Conservation (phyloP, 805 yeast species). For the Tanozyma kutaoensis region DNA sequence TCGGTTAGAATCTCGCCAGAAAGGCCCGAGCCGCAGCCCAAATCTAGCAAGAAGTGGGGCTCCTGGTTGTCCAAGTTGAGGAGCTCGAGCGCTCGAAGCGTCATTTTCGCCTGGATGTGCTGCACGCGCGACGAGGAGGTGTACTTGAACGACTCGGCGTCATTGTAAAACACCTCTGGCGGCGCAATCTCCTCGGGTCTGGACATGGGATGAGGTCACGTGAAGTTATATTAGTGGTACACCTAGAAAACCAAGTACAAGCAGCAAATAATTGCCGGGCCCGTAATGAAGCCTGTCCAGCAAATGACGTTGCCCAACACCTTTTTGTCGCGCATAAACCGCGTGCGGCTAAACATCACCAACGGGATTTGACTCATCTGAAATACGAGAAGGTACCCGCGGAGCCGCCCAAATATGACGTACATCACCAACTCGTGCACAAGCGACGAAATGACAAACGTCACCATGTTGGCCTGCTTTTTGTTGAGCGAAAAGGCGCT, state of each 20-base stretch:
- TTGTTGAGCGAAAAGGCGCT: conserved; percentile 59
- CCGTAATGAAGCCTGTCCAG: conserved; percentile 85
- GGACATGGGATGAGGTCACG: no score
- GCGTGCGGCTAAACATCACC: conserved; percentile 48
- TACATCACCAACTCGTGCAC: conserved; percentile 92
- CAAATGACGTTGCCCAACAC: conserved; percentile 70
- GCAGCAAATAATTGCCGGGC: conserved; percentile 82
- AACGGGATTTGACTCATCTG: conserved; percentile 88
- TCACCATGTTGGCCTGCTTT: conserved; percentile 56
- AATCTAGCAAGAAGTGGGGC: conserved; percentile 66
- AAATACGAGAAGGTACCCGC: conserved; percentile 68
- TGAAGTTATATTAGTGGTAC: no score
- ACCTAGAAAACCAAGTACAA: conserved; percentile 45
- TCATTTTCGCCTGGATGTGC: conserved; percentile 97
- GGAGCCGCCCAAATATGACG: conserved; percentile 61
- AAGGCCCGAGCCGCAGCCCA: conserved; percentile 96
- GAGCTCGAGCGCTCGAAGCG: conserved; percentile 81
- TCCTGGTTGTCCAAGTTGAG: conserved; percentile 52
- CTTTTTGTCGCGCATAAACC: conserved; percentile 38
- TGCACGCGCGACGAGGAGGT: conserved; percentile 93
- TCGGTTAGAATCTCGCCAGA: conserved; percentile 90
- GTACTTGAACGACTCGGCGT: conserved; percentile 77
- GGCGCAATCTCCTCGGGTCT: conserved; percentile 96
- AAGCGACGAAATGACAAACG: conserved; percentile 67
- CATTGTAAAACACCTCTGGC: conserved; percentile 91